Evolutionary conservation across 2,329 filamentous ascomycete species (phyloP).

Genomic region (Davidsoniella australis): DNA sequence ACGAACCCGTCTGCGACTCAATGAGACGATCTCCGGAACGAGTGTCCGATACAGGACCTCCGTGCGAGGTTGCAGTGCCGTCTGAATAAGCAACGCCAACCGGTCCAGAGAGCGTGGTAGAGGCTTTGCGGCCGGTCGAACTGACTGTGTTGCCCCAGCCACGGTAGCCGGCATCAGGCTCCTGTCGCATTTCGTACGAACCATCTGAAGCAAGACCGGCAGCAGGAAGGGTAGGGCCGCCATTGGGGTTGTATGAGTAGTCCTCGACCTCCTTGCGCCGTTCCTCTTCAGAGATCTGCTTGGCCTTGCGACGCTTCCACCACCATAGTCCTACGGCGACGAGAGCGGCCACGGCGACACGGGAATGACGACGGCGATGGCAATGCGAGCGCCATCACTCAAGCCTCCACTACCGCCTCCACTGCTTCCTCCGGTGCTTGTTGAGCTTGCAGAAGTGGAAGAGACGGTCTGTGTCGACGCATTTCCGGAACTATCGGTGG

Average conservation of each 20-base stretch:
- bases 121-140: constrained; percentile 63
- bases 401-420: constrained; percentile 27
- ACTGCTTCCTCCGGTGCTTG: constrained; percentile 17
- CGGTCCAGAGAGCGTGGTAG: constrained; percentile 71
- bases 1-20: constrained; percentile 26
- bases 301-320: constrained; percentile 77
- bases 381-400: constrained; percentile 53
- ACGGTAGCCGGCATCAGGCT: constrained; percentile 63
- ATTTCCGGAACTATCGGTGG: constrained; percentile 5
- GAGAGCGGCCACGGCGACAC: constrained; percentile 70
- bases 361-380: constrained; percentile 84
- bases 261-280: constrained; percentile 93
- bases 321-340: constrained; percentile 62
- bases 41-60: constrained; percentile 46
- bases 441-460: constrained; percentile 17
- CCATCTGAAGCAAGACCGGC: constrained; percentile 29
- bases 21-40: constrained; percentile 51
- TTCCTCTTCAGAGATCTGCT: constrained; percentile 70
- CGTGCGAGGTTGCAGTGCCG: constrained; percentile 38
- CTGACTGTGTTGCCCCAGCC: constrained; percentile 64
- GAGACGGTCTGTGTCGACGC: constrained; percentile 13
- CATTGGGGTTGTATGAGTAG: constrained; percentile 95
- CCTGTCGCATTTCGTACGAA: constrained; percentile 61
- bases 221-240: constrained; percentile 59
- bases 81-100: constrained; percentile 55